These are phyloP conservation scores for Trichoderma endophyticum DNA, from an alignment of 2,329 filamentous ascomycete species.

Conservation along the genomic window DNA sequence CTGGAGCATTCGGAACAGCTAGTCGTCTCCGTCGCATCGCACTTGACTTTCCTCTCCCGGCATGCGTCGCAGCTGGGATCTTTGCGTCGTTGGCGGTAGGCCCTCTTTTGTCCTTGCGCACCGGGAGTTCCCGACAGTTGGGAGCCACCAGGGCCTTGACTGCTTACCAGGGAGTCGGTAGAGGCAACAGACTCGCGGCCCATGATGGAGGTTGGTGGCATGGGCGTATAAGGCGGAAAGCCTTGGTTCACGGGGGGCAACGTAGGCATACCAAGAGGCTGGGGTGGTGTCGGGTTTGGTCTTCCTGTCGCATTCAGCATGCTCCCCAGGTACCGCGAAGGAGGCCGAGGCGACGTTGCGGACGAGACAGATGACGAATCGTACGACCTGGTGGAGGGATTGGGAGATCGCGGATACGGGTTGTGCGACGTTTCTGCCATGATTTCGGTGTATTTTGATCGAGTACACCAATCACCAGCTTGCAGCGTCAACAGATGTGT, in stretches of 20 bases:
- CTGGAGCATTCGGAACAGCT: conserved; percentile 98
- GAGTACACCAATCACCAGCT: neutral
- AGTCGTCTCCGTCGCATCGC: conserved; percentile 92
- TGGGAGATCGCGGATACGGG: conserved; percentile 59
- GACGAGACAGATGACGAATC: conserved; percentile 63
- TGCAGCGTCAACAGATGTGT: neutral
- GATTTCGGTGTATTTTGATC: conserved; percentile 29
- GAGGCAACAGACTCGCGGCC: conserved; percentile 61
- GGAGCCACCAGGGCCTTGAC: conserved; percentile 42
- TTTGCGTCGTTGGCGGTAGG: conserved; percentile 91
- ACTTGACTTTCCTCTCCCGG: conserved; percentile 80
- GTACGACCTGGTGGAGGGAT: conserved; percentile 59
- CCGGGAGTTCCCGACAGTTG: conserved; percentile 42
- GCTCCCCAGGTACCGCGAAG: conserved; percentile 50
- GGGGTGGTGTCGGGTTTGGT: conserved; percentile 47
- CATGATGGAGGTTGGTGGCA: conserved; percentile 47
- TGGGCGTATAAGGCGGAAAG: conserved; percentile 54
- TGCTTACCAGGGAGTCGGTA: conserved; percentile 54
- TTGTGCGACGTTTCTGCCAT: conserved; percentile 57
- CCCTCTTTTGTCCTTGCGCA: conserved; percentile 75
- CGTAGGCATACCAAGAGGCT: conserved; percentile 52
- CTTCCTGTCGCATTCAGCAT: conserved; percentile 52
- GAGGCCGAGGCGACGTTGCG: conserved; percentile 56
- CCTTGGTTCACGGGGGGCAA: conserved; percentile 46
- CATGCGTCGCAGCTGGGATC: conserved; percentile 98